Conservation (phyloP, 2,329 filamentous ascomycete genomes). For the Lachnellula hyalina region DNA sequence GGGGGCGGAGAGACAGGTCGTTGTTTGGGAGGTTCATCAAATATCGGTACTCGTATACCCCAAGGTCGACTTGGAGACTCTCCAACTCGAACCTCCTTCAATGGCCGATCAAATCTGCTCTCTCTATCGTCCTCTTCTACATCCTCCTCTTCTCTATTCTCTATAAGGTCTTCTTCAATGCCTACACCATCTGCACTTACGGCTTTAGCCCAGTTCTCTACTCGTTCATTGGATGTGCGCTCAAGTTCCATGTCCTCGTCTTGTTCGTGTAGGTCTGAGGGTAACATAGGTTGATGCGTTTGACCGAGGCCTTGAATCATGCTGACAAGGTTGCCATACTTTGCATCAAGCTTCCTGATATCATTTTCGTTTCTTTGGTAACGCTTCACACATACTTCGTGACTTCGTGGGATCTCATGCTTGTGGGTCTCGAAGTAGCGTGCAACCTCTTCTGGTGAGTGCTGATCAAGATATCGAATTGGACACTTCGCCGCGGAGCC, state of each 20-base stretch:
- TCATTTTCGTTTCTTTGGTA: conserved; percentile 85
- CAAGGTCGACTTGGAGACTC: conserved; percentile 91
- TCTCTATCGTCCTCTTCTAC: conserved; percentile 49
- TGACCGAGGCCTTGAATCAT: conserved; percentile 90
- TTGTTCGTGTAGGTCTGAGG: conserved; percentile 39
- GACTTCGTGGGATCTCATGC: conserved; percentile 87
- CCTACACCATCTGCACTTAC: conserved; percentile 55
- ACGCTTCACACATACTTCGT: conserved; percentile 84
- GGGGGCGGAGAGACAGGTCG: conserved; percentile 52
- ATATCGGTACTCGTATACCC: conserved; percentile 77
- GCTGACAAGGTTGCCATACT: conserved; percentile 78
- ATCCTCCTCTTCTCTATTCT: conserved; percentile 35
- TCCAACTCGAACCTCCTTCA: conserved; percentile 87
- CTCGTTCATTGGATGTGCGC: conserved; percentile 59
- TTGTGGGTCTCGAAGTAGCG: conserved; percentile 94
- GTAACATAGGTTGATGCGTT: conserved; percentile 83
- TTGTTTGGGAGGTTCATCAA: conserved; percentile 36
- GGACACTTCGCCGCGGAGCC: conserved; percentile 68
- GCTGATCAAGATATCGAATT: conserved; percentile 87
- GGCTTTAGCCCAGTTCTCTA: conserved; percentile 80
- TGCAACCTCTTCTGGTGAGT: conserved; percentile 88
- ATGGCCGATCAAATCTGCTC: conserved; percentile 73
- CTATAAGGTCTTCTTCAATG: conserved; percentile 34
- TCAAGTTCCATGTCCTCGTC: conserved; percentile 37
- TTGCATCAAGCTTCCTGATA: conserved; percentile 83